phyloP scores from a whole-genome alignment of 2,329 filamentous ascomycete genomes.

The Neopestalotiopsis sp. region DNA sequence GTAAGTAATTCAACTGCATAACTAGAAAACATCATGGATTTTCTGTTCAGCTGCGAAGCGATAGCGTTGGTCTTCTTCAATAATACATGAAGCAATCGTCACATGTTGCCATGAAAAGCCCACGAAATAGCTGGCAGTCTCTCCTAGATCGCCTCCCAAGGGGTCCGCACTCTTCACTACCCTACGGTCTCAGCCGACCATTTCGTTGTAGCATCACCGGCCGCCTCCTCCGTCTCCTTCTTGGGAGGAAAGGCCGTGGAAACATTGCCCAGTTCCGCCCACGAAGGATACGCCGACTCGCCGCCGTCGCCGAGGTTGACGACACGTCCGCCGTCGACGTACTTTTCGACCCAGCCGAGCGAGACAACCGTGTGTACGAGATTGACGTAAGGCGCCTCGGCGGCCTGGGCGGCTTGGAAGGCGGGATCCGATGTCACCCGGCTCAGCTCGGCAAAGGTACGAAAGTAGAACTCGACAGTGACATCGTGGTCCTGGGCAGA shows the following conservation, averaged over 20 bases:
- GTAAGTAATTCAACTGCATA: too few relatives aligned
- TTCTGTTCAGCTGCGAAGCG: too few relatives aligned
- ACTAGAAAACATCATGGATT: too few relatives aligned
- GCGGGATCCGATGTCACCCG: slow-evolving; percentile 25
- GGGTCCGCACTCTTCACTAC: not conserved
- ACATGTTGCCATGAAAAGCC: too few relatives aligned
- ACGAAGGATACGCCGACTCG: slow-evolving; percentile 17
- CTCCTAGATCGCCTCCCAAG: too few relatives aligned
- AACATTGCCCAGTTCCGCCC: slow-evolving; percentile 7
- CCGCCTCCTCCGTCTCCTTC: not conserved
- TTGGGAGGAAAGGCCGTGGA: slow-evolving; percentile 3
- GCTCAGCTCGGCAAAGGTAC: slow-evolving; percentile 23
- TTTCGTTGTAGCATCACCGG: not conserved
- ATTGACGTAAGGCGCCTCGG: slow-evolving; percentile 26
- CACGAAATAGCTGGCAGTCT: too few relatives aligned
- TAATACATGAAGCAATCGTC: too few relatives aligned
- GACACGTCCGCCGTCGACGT: slow-evolving; percentile 26
- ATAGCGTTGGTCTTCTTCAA: too few relatives aligned
- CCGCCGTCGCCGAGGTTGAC: slow-evolving; percentile 25
- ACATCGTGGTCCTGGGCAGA: slow-evolving; percentile 9
- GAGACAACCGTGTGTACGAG: slow-evolving; percentile 19
- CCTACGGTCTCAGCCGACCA: not conserved
- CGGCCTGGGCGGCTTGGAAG: slow-evolving; percentile 25
- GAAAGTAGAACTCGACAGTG: slow-evolving; percentile 21
- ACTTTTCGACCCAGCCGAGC: slow-evolving; percentile 29